phyloP scores from a whole-genome alignment of 345 rosid genomes.

The Lepidium didymum region DNA sequence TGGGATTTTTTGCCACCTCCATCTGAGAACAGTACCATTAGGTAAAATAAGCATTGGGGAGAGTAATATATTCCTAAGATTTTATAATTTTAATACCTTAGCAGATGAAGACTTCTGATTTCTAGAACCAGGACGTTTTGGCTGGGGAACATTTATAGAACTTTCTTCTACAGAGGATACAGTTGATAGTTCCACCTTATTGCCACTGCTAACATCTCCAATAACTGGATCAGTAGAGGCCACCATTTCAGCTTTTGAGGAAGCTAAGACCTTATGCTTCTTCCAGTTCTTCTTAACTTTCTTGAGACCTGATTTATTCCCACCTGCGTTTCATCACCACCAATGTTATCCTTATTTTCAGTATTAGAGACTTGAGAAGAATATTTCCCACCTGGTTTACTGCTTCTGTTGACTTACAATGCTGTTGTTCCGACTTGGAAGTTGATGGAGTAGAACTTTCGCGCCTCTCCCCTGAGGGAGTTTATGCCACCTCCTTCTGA shows the following conservation, averaged over 20 bases:
- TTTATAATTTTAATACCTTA: conserved; percentile 34
- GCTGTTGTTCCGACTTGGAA: conserved; percentile 36
- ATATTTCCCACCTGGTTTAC: conserved; percentile 29
- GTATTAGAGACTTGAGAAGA: conserved; percentile 28
- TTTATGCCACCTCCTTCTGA: conserved; percentile 36
- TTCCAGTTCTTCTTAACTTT: conserved; percentile 24
- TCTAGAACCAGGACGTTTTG: conserved; percentile 26
- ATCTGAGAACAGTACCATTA: conserved; percentile 41
- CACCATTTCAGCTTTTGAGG: conserved; percentile 13
- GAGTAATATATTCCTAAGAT: conserved; percentile 3
- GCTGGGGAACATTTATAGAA: conserved; percentile 21
- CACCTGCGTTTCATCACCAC: conserved; percentile 18
- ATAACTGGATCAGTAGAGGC: conserved; percentile 21
- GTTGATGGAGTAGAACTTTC: conserved; percentile 34
- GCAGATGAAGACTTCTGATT: conserved; percentile 11
- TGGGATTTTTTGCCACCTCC: conserved; percentile 14
- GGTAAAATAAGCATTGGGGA: conserved; percentile 16
- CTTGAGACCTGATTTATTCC: conserved; percentile 6
- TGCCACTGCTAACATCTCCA: conserved; percentile 21
- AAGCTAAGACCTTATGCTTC: conserved; percentile 29
- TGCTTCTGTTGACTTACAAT: conserved; percentile 28
- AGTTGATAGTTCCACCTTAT: conserved; percentile 14
- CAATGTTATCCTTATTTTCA: conserved; percentile 7
- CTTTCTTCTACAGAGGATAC: conserved; percentile 24
- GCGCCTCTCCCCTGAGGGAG: conserved; percentile 14